Evolutionary conservation across 441 rosid genomes (phyloP), one percentile per base, ranked within the genome.

Genomic region (Arabidopsis hybrid): DNA sequence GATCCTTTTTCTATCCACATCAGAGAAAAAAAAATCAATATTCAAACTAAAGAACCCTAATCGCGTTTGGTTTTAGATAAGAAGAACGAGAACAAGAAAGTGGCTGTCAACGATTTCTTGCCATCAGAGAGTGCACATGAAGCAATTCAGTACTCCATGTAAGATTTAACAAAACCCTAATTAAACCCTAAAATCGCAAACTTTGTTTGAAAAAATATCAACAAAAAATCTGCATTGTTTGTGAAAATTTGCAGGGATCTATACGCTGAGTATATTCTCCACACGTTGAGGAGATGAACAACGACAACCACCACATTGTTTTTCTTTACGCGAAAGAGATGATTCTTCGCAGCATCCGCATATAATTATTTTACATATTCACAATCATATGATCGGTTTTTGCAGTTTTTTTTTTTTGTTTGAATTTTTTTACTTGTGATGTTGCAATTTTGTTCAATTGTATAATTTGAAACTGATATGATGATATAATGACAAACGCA

Each of bases 61-160:
- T 39, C 16, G 4, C 0, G 14, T n/a, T 62, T 49, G 39, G 1
- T 35, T 64, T 18, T 81, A 94, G 98, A 94, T 75, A 92, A 94
- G 87, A 94, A 94, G 84, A 94, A 94, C 51, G 99, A 94, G 86
- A 88, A 94, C 91, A 92, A 94, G 87, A 88, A 85, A 83, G 99
- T 94, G 60, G 99, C 97, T 51, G 99, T 94, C 55, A 87, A 94
- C 8, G 95, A 94, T 0, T 94, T 94, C 71, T 69, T 94, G 70
- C 95, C 99, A 70, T 72, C 97, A 18, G 76, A 65, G 60, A 46
- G 77, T 16, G 97, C 97, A 55, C 69, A 69, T 57, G 91, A 86
- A 65, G 97, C 97, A 70, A 86, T 94, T 75, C 97, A 90, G 75
- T 81, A 90, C 83, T 90, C 99, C 0, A 94, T 92, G 97, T 92